Evolutionary conservation across 306 rosid genomes (phyloP).

Genomic region (Trifolium fragiferum): DNA sequence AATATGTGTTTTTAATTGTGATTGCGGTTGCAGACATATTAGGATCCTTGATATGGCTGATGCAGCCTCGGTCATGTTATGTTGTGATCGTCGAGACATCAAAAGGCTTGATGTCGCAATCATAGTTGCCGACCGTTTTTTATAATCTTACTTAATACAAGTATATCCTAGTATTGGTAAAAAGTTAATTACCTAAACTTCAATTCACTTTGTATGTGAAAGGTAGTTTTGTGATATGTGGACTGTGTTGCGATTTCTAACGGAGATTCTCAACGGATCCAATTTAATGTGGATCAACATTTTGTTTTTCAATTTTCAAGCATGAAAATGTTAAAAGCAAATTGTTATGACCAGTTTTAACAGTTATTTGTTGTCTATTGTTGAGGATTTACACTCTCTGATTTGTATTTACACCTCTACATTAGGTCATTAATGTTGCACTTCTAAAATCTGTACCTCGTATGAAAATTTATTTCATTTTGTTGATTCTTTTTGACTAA

Average conservation of each 20-base stretch:
- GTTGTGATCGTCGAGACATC: neutral
- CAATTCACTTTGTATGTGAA: neutral
- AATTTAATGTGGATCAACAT: neutral
- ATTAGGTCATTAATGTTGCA: conserved; percentile 30
- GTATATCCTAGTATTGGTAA: too few species aligned
- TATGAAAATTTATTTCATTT: conserved; percentile 26
- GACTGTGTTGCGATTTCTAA: conserved; percentile 21
- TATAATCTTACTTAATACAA: neutral
- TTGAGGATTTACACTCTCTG: conserved; percentile 2
- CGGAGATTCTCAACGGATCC: neutral
- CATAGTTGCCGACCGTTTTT: neutral
- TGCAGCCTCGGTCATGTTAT: neutral
- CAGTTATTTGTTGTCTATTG: neutral
- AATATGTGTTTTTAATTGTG: neutral
- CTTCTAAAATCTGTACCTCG: conserved; percentile 20
- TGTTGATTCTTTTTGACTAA: conserved; percentile 23
- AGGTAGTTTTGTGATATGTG: conserved; percentile 24
- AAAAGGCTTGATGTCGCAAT: neutral
- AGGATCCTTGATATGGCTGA: neutral
- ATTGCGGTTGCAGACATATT: neutral
- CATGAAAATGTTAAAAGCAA: neutral
- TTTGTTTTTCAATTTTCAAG: too few species aligned
- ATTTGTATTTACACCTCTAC: neutral
- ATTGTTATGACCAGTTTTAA: neutral
- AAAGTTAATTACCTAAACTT: conserved; percentile 1